Base-by-base conservation (phyloP, 2,329 filamentous ascomycete species). In the Calonectria pseudoreteaudii region DNA sequence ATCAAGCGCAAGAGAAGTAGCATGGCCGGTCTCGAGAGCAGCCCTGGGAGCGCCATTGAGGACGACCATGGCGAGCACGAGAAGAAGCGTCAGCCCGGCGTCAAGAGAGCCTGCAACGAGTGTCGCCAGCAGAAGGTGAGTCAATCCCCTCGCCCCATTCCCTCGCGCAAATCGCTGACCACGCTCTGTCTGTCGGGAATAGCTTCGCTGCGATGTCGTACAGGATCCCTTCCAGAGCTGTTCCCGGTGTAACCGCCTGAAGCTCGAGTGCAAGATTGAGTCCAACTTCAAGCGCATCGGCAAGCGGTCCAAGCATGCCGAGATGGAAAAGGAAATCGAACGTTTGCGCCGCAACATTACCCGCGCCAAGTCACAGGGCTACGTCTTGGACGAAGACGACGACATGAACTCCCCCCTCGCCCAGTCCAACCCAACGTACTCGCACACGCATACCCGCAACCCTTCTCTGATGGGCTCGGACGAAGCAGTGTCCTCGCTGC, bases 281-380 rank as follows among this genome's bases (percentile, higher is more conserved):
- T 94, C 93, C 80, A 95, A 95, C 84, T 96, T 96, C 86, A 96
- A 95, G 88, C 92, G 94, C 79, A 88, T 96, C 23, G 93, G 94
- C 76, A 97, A 97, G 87, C 91, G 94, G 52, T 94, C 92, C 76
- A 94, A 94, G 83, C 94, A 96, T 84, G 94, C 94, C 80, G 94
- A 96, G 85, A 96, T 96, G 94, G 94, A 95, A 82, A 94, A 92
- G 85, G 93, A 96, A 84, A 94, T 96, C 80, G 93, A 94, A 72
- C 91, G 88, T 75, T 85, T 93, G 77, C 90, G 92, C 66, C 89
- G 91, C 58, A 91, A 88, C 79, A 87, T 94, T 74, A 86, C 90
- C 71, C 87, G 89, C 76, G 92, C 93, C 73, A 88, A 91, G 79
- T 80, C 87, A 26, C 90, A 92, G 79, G 91, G 92, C 72, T 93